Base-by-base conservation (phyloP, 2,329 filamentous ascomycete species). In the Keithomyces neogunnii region DNA sequence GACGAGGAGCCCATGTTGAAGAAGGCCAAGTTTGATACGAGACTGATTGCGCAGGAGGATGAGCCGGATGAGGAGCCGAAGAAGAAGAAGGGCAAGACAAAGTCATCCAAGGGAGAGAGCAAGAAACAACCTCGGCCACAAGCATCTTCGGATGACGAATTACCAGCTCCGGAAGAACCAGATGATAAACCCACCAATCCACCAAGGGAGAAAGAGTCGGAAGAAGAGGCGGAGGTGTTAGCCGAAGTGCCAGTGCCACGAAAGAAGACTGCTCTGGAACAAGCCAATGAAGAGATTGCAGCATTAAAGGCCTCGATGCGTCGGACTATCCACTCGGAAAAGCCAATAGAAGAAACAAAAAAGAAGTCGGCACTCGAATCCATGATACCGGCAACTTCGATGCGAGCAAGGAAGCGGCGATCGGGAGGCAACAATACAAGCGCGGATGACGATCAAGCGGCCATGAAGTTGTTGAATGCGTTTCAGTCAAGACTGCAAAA, bases 241-340 rank as follows among this genome's bases (percentile, higher is more conserved):
- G 59, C 60, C 19, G 56, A 60, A 11, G 61, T 62, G 48, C 60
- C 62, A 7, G 62, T 66, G 39, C 55, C 55, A n/a, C 60, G 61
- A 38, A 65, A 61, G 36, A 78, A 78, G 60, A 75, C 75, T 1
- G 74, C 76, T 1, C 69, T 91, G 8, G 84, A 89, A 55, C 75
- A 75, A 57, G 88, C 86, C 3, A 91, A 91, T 57, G 86, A 88
- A 38, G 85, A 93, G 61, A 89, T 92, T 50, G 86, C 86, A 4
- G 85, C 85, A 1, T 71, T 93, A 3, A 92, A 91, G 66, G 86
- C 86, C 7, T 90, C 86, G 1, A 89, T 93, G 85, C 86, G 84
- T 63, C 78, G 88, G 35, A 85, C 76, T 28, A 69, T 79, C 30
- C 69, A 77, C 49, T 62, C 67, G 1, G 74, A 65, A 38, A 73